Evolutionary conservation across 768 basidiomycete species (phyloP).

Genomic region (Pulveroboletus sp.): DNA sequence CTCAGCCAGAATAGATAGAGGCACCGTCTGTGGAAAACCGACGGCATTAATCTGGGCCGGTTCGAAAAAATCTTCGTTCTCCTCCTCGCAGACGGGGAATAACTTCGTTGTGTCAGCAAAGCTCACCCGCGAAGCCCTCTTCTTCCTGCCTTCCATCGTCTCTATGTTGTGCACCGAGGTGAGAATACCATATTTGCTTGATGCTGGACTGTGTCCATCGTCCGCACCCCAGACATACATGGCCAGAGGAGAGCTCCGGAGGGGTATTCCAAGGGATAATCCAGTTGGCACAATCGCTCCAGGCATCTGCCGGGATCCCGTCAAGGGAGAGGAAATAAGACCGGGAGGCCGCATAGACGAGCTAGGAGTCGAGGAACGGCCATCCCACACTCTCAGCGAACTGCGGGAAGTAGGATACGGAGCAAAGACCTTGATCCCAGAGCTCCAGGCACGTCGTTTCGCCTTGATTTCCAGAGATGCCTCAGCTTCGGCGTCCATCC

Average conservation of each 20-base stretch:
- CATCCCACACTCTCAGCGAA: conserved; percentile 17
- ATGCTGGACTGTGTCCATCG: conserved; percentile 29
- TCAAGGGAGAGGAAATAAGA: conserved; percentile 7
- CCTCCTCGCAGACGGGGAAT: conserved; percentile 31
- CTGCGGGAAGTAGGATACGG: conserved; percentile 14
- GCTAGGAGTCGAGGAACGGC: neutral
- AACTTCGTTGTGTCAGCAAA: conserved; percentile 22
- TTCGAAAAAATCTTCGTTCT: conserved; percentile 34
- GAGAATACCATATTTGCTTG: conserved; percentile 18
- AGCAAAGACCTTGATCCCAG: conserved; percentile 41
- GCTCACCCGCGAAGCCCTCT: conserved; percentile 15
- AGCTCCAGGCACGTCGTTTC: conserved; percentile 65
- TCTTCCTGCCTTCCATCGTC: conserved; percentile 12
- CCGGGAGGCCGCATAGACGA: conserved; percentile 20
- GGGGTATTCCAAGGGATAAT: conserved; percentile 48
- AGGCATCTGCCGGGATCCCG: neutral
- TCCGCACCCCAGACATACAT: conserved; percentile 36
- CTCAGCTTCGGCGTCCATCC: conserved; percentile 27
- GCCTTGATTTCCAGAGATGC: conserved; percentile 52
- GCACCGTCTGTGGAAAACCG: conserved; percentile 20
- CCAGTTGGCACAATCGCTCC: conserved; percentile 31
- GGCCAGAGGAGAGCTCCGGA: conserved; percentile 49
- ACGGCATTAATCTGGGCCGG: conserved; percentile 9
- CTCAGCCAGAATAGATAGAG: neutral
- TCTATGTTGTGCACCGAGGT: conserved; percentile 11